Conservation (phyloP, 805 yeast species). For the Naumovozyma castellii region DNA sequence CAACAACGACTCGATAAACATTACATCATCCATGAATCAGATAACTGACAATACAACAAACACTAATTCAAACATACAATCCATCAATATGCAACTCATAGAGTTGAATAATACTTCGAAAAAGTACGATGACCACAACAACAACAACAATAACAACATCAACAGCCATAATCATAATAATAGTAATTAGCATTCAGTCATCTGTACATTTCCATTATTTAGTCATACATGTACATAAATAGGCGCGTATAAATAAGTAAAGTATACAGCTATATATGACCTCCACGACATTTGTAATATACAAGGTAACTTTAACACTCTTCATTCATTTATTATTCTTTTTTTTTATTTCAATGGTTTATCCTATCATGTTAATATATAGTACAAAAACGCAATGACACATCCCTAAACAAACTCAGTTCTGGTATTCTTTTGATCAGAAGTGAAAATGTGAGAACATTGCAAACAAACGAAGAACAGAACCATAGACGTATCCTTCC, state of each 20-base stretch:
- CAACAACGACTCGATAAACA: not conserved
- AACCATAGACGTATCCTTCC: conserved; percentile 93
- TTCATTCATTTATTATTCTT: no score
- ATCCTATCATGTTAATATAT: no score
- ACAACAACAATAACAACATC: not conserved
- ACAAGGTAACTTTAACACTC: no score
- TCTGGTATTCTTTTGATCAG: conserved; percentile 31
- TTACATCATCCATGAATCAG: not conserved
- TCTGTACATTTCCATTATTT: no score
- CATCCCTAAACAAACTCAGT: conserved; percentile 28
- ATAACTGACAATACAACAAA: no score
- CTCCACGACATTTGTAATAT: no score
- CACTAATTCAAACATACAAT: not conserved
- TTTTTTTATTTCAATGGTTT: no score
- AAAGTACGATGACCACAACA: not conserved
- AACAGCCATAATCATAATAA: not conserved
- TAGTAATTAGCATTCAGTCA: not conserved
- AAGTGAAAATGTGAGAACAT: conserved; percentile 61
- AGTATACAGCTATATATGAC: no score
- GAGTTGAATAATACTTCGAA: not conserved
- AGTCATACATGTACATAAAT: no score
- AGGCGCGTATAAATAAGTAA: no score
- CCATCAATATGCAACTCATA: not conserved
- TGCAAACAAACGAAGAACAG: conserved; percentile 84
- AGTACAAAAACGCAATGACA: no score